A percentile compares a stretch with the other conserved stretches of the same genome.
phyloP scores from a whole-genome alignment of 352 stramenopile species.

The Globisporangium alternatum region DNA sequence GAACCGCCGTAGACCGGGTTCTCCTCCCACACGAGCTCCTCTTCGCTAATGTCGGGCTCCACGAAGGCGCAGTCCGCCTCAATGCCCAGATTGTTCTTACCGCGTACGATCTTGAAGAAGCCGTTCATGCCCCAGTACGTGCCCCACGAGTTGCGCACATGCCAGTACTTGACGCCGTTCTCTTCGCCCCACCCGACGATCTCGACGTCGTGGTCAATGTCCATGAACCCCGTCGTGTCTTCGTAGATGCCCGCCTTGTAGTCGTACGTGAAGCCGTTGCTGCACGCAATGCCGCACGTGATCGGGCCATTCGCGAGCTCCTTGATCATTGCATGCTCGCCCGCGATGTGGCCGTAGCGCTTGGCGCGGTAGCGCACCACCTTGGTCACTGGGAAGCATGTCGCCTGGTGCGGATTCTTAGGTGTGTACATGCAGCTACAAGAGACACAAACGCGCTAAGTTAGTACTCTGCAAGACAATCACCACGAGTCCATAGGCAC shows the following conservation, averaged over 20 bases:
- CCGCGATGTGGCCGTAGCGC: slow-evolving; percentile 54
- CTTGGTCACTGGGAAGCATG: slow-evolving; percentile 75
- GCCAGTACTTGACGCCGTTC: slow-evolving; percentile 94
- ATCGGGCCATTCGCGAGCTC: slow-evolving; percentile 86
- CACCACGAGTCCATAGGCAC: not conserved
- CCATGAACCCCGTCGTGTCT: slow-evolving; percentile 85
- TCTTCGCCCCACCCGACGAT: slow-evolving; percentile 92
- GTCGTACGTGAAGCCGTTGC: slow-evolving; percentile 73
- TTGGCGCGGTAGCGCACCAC: slow-evolving; percentile 83
- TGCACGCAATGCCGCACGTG: slow-evolving; percentile 92
- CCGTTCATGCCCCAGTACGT: slow-evolving; percentile 95
- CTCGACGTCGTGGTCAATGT: slow-evolving; percentile 84
- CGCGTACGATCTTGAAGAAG: slow-evolving; percentile 94
- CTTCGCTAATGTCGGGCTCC: slow-evolving; percentile 78
- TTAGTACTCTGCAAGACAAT: not conserved
- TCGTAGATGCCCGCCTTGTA: slow-evolving; percentile 94
- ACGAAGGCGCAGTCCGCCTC: slow-evolving; percentile 89
- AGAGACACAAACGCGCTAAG: not conserved
- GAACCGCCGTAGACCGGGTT: slow-evolving; percentile 71
- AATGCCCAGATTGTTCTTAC: slow-evolving; percentile 91
- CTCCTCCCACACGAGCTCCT: slow-evolving; percentile 82
- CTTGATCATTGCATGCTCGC: slow-evolving; percentile 85
- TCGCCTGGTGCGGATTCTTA: slow-evolving; percentile 31
- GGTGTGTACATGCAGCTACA: slow-evolving; percentile 79
- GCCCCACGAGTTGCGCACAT: slow-evolving; percentile 95